Base-by-base conservation (phyloP, 768 basidiomycete species). In the Termitomyces sp. region DNA sequence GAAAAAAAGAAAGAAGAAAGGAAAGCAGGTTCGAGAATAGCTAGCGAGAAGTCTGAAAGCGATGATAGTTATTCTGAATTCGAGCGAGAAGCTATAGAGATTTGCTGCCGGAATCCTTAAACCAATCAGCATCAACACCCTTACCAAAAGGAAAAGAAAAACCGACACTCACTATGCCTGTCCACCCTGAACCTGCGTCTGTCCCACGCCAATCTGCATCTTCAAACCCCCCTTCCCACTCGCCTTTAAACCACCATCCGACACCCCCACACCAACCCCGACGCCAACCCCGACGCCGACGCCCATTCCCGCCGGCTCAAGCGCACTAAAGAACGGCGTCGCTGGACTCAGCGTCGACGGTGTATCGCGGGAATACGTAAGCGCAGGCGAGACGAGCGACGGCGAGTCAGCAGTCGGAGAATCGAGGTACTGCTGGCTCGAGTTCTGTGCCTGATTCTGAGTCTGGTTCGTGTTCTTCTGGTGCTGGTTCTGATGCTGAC, bases 291-390 rank as follows among this genome's bases (percentile, higher is more conserved):
- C 46, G n/a, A 47, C 29, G 2, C 48, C 26, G 14, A 20, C 51
- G 18, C 36, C 50, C 29, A 41, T 52, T 3, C 61, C 61, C n/a
- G 48, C 69, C 63, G 87, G 87, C 13, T 83, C 81, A 65, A 88
- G 87, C 8, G 82, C 80, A 27, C 81, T 80, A 69, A 87, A 84
- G 72, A 87, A 88, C 12, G 86, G 86, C 12, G 86, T 88, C 12
- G 85, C 80, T 18, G 87, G 87, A 65, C 87, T 88, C 55, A 87
- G 74, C 29, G 84, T 86, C 39, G 84, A 82, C 16, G 85, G 81
- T 27, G 86, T 76, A 56, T 77, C 76, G 81, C 42, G 76, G n/a
- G 84, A 83, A 64, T 84, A 88, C 16, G 84, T 88, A 58, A 88
- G 75, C 8, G 86, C 80, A 10, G 87, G 87, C 4, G 87, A 88